Evolutionary conservation across 495 filamentous ascomycete genomes (phyloP), one percentile per base, ranked within the genome.

Genomic region (Hypoxylon trugodes): DNA sequence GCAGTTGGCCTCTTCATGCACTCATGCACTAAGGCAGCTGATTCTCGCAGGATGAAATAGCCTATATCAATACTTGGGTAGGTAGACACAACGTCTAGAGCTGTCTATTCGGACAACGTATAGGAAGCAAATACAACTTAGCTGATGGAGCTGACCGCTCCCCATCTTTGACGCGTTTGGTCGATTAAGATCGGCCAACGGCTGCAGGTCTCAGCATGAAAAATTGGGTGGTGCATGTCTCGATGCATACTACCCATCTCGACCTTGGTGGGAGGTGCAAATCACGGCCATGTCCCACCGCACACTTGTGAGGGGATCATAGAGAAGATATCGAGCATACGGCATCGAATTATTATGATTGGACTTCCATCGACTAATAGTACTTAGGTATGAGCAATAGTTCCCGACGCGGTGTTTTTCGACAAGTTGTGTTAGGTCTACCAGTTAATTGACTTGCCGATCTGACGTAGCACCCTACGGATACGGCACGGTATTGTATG

Each of bases 141-240:
- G 30, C 30, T 40, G 21, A 37, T 16, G 26, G 37, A 61, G 46
- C 58, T 67, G 64, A 67, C 64, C 64, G 58, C 64, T 66, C 15
- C 42, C 49, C 35, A 22, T 16, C 38, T 7, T 45, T 21, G 47
- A 51, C 54, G 48, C 37, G 42, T 37, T 51, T 63, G 32, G 48
- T 40, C 51, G 49, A 64, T 64, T 64, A 57, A 64, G 65, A 68
- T 68, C 60, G 60, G 35, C 65, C 65, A 64, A 59, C 65, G 54
- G 65, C 59, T 59, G 65, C 60, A 68, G 48, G 65, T 59, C 42
- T 68, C 53, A 68, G 50, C 3, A 42, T 37, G 13, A 36, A 56
- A 60, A 60, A 65, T 56, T 59, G 60, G 43, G 41, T 65, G 45
- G 32, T 65, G 59, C 65, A 56, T 64, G 49, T 48, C 41, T 67